Percentiles rank a stretch among this genome's conserved stretches.
phyloP scores from a whole-genome alignment of 2,329 filamentous ascomycete species.

The Ilyonectria robusta region DNA sequence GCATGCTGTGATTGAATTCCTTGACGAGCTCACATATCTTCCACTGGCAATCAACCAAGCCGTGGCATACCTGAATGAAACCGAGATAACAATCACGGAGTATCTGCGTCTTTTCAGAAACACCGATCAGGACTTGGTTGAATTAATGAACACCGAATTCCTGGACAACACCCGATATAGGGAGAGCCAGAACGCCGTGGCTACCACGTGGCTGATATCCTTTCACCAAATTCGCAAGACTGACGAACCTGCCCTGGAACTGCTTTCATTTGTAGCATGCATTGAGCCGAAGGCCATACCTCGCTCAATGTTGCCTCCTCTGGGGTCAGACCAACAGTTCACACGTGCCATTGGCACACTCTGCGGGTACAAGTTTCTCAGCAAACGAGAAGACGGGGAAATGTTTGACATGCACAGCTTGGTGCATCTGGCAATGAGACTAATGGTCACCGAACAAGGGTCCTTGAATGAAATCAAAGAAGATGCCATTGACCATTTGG shows the following conservation, averaged over 20 bases:
- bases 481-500: constrained; percentile 40
- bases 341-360: constrained; percentile 45
- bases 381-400: not conserved
- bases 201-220: constrained; percentile 57
- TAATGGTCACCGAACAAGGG: constrained; percentile 43
- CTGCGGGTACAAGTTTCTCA: constrained; percentile 44
- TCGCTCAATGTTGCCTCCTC: constrained; percentile 48
- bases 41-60: constrained; percentile 53
- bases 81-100: constrained; percentile 32
- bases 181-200: constrained; percentile 52
- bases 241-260: constrained; percentile 49
- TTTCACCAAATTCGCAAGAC: constrained; percentile 53
- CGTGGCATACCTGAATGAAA: constrained; percentile 49
- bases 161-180: constrained; percentile 50
- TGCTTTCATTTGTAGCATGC: constrained; percentile 57
- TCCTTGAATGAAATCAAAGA: constrained; percentile 4
- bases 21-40: constrained; percentile 25
- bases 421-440: constrained; percentile 21
- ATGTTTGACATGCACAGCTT: constrained; percentile 34
- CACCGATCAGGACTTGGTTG: constrained; percentile 4
- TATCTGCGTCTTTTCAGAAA: constrained; percentile 49
- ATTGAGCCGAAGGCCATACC: constrained; percentile 58
- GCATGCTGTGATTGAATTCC: not conserved
- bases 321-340: not conserved
- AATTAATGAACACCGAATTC: constrained; percentile 43